phyloP scores from a whole-genome alignment of 192 early-diverging fungal genomes.

The Coemansia sp. region DNA sequence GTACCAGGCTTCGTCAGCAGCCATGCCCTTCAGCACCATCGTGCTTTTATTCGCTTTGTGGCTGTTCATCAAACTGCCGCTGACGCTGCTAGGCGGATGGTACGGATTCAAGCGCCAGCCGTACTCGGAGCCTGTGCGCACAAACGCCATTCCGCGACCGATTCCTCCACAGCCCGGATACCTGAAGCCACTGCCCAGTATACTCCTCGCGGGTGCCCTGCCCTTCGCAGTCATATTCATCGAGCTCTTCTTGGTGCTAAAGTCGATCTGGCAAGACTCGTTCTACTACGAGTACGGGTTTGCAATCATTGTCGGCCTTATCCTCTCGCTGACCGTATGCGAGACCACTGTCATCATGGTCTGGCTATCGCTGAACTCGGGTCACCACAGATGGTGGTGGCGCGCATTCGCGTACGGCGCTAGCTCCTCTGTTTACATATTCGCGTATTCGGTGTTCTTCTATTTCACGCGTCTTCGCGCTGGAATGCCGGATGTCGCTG shows the following conservation, averaged over 20 bases:
- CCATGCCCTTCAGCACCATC: conserved; percentile 89
- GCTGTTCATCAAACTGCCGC: conserved; percentile 76
- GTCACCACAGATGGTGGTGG: conserved; percentile 95
- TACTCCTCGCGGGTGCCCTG: conserved; percentile 67
- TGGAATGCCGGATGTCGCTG: conserved; percentile 48
- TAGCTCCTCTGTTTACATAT: conserved; percentile 76
- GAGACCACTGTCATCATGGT: conserved; percentile 70
- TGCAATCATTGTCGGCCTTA: conserved; percentile 60
- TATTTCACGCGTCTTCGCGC: conserved; percentile 68
- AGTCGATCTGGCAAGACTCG: conserved; percentile 69
- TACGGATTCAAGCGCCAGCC: conserved; percentile 74
- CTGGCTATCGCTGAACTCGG: conserved; percentile 66
- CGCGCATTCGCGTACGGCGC: conserved; percentile 77
- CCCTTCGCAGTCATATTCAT: conserved; percentile 76
- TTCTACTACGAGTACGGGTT: conserved; percentile 70
- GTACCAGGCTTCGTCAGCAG: conserved; percentile 82
- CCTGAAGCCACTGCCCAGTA: conserved; percentile 60
- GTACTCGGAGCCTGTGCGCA: conserved; percentile 87
- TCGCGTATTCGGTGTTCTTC: conserved; percentile 77
- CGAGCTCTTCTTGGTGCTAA: conserved; percentile 71
- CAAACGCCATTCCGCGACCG: conserved; percentile 90
- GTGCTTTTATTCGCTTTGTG: conserved; percentile 77
- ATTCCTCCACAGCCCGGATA: conserved; percentile 83
- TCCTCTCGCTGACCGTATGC: conserved; percentile 62
- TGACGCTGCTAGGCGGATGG: conserved; percentile 84